Evolutionary conservation across 2,329 filamentous ascomycete genomes (phyloP), one percentile per base, ranked within the genome.

Genomic region (Alternaria longipes): DNA sequence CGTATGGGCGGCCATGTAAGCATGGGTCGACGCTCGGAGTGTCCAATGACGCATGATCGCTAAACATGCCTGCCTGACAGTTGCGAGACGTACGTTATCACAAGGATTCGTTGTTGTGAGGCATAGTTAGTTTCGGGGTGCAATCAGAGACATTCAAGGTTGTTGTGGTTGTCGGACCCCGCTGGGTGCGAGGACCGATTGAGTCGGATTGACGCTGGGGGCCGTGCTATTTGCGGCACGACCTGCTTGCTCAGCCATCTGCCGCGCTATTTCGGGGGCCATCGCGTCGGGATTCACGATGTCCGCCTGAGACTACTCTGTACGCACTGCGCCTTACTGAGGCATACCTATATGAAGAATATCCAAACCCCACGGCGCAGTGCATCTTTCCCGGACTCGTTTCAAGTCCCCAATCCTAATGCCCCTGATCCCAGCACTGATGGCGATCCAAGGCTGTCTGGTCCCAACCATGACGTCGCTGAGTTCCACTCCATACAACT

Each of bases 201-300:
- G 32, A 38, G 18, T 6, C 40, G 9, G 40, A 42, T 56, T 46
- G 54, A 22, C 34, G 52, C 30, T 56, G 24, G 44, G 53, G 53
- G 38, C 16, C 52, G 57, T 47, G 57, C 54, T 46, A 60, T 60
- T 56, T 60, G 47, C 47, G 40, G 58, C 47, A 24, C 41, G 14
- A 38, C n/a, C n/a, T 47, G 42, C 53, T 55, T 47, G 40, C 54
- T 52, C 47, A 56, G 46, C 58, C 50, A 32, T 28, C 14, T 57
- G 54, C 40, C 20, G 40, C 46, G 47, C 58, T 46, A 53, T 28
- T 28, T 47, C 28, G 30, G 58, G 58, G 58, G 46, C 47, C 32
- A 42, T 34, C 18, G 45, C 45, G 16, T 56, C 34, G 52, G 46
- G 24, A 58, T 58, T 24, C 36, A 8, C 38, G 24, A 40, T 18